These are phyloP conservation scores for Yamadazyma taylorii DNA, from an alignment of 1,139 yeast species.

Conservation along the genomic window DNA sequence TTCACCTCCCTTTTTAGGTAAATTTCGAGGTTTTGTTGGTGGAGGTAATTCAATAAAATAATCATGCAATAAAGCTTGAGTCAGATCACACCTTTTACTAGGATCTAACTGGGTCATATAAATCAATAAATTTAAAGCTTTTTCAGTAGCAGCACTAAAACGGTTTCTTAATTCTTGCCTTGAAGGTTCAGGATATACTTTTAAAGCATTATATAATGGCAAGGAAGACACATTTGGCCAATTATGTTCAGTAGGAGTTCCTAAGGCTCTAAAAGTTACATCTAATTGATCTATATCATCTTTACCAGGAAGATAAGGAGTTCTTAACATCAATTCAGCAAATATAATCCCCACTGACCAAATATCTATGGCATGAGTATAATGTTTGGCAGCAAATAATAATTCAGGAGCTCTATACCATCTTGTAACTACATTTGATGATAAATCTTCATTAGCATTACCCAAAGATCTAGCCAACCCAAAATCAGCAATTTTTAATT, in stretches of 20 bases:
- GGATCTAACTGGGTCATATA: constrained; percentile 83
- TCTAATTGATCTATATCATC: constrained; percentile 89
- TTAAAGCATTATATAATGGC: constrained; percentile 71
- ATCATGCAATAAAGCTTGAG: constrained; percentile 61
- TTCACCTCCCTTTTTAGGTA: constrained; percentile 53
- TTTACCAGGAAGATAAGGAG: constrained; percentile 91
- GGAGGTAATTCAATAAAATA: constrained; percentile 75
- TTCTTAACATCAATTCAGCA: constrained; percentile 92
- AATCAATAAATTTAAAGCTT: constrained; percentile 74
- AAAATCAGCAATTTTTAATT: constrained; percentile 92
- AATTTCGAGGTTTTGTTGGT: constrained; percentile 68
- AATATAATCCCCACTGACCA: constrained; percentile 97
- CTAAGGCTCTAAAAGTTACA: constrained; percentile 89
- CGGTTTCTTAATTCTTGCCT: constrained; percentile 77
- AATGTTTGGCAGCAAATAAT: constrained; percentile 84
- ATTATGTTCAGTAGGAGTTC: constrained; percentile 87
- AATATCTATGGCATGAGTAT: constrained; percentile 83
- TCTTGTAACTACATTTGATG: constrained; percentile 93
- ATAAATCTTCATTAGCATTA: constrained; percentile 73
- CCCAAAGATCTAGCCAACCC: constrained; percentile 89
- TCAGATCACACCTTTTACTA: constrained; percentile 63
- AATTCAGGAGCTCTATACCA: constrained; percentile 98
- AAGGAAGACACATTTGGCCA: constrained; percentile 91
- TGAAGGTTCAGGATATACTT: constrained; percentile 81
- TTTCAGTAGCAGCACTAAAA: constrained; percentile 89